phyloP scores from a whole-genome alignment of 495 filamentous ascomycete species.

The Thermothielavioides terrestris region DNA sequence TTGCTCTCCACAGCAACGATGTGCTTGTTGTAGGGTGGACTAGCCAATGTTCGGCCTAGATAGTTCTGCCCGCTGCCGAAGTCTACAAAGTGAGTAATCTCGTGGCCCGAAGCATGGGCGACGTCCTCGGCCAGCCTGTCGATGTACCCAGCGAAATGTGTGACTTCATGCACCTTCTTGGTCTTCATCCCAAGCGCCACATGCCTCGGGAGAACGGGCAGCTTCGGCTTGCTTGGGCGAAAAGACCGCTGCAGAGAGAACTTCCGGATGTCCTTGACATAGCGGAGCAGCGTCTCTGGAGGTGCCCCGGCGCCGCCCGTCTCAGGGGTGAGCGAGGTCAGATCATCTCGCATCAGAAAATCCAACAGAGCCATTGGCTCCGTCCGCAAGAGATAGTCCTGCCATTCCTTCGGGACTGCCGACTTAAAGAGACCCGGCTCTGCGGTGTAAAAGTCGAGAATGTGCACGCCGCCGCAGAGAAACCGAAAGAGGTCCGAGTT shows the following conservation, averaged over 20 bases:
- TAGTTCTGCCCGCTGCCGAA: conserved; percentile 97
- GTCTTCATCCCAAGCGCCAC: conserved; percentile 87
- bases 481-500: conserved; percentile 72
- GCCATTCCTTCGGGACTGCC: conserved; percentile 72
- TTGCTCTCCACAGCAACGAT: conserved; percentile 88
- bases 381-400: conserved; percentile 59
- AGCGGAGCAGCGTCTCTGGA: conserved; percentile 60
- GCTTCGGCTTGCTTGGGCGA: conserved; percentile 27
- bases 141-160: conserved; percentile 50
- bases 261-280: conserved; percentile 63
- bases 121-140: conserved; percentile 47
- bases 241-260: conserved; percentile 61
- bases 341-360: conserved; percentile 66
- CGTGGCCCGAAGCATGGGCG: conserved; percentile 23
- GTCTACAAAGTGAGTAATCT: conserved; percentile 85
- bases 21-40: conserved; percentile 71
- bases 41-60: conserved; percentile 77
- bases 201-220: conserved; percentile 51
- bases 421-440: conserved; percentile 65
- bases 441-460: conserved; percentile 90
- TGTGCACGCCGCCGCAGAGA: conserved; percentile 87
- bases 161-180: conserved; percentile 93
- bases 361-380: conserved; percentile 68
- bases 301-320: conserved; percentile 38
- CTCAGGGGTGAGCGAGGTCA: conserved; percentile 35